These are phyloP conservation scores for Mortierella sp. DNA, from an alignment of 371 early-diverging fungal genomes.

Conservation along the genomic window DNA sequence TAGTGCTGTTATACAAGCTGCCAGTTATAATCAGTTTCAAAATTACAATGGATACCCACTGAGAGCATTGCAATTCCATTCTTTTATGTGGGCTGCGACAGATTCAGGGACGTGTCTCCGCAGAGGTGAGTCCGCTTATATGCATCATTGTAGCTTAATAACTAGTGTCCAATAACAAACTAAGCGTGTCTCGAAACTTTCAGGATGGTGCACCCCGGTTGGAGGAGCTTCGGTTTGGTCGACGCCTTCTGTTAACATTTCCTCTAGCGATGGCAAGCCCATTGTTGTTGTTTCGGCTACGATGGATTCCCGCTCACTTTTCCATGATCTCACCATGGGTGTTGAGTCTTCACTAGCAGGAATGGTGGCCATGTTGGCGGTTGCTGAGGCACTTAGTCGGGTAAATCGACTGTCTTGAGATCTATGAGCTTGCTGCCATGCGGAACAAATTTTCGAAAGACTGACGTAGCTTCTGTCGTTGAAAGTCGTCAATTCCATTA, in stretches of 20 bases:
- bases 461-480: background rate
- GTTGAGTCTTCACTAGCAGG: constrained; percentile 69
- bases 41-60: constrained; percentile 71
- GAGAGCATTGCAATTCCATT: constrained; percentile 76
- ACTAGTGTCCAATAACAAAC: too few species aligned
- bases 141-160: too few species aligned
- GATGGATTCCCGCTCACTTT: constrained; percentile 76
- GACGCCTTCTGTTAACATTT: constrained; percentile 69
- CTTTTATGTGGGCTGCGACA: constrained; percentile 81
- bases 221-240: constrained; percentile 82
- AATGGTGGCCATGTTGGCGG: constrained; percentile 72
- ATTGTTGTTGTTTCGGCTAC: constrained; percentile 77
- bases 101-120: constrained; percentile 77
- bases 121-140: constrained; percentile 60
- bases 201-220: constrained; percentile 77
- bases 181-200: background rate
- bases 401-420: constrained; percentile 53
- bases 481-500: constrained; percentile 62
- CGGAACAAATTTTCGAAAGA: constrained; percentile 3
- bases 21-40: constrained; percentile 61
- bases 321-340: constrained; percentile 74
- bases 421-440: background rate
- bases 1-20: constrained; percentile 59
- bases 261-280: constrained; percentile 67
- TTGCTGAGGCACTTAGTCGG: constrained; percentile 79